phyloP scores from a whole-genome alignment of 164 flowering plant genomes.

The Piper longum region DNA sequence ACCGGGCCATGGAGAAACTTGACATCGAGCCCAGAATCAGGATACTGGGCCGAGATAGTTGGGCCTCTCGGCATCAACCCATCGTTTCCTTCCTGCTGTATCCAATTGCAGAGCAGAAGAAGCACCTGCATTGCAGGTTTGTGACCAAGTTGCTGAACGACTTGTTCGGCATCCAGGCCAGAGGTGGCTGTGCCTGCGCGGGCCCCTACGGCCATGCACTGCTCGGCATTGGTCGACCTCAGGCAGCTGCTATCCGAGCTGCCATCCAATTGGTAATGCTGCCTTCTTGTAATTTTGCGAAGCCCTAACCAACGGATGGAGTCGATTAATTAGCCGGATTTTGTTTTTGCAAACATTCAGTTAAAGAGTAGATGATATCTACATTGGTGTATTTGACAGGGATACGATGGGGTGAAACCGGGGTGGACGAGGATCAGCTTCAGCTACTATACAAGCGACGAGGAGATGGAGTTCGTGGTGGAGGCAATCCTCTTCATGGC shows the following conservation, averaged over 20 bases:
- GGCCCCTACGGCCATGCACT: conserved; percentile 70
- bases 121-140: conserved; percentile 65
- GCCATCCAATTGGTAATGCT: conserved; percentile 40
- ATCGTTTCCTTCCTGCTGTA: conserved; percentile 59
- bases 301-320: no score
- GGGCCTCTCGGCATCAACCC: conserved; percentile 33
- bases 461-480: conserved; percentile 61
- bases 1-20: conserved; percentile 41
- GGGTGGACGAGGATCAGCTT: conserved; percentile 91
- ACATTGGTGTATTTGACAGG: conserved; percentile 23
- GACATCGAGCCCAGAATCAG: conserved; percentile 23
- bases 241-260: conserved; percentile 29
- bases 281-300: no score
- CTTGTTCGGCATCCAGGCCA: conserved; percentile 76
- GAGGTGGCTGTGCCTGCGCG: conserved; percentile 91
- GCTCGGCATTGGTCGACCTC: conserved; percentile 31
- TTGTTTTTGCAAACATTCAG: no score
- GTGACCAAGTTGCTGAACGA: conserved; percentile 71
- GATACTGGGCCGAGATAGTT: conserved; percentile 48
- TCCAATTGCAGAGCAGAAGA: conserved; percentile 31
- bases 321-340: no score
- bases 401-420: conserved; percentile 57
- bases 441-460: conserved; percentile 56
- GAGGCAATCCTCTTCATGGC: conserved; percentile 60
- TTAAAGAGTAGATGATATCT: no score